Evolutionary conservation across 2,329 filamentous ascomycete species (phyloP).

Genomic region (Simplicillium sp.): DNA sequence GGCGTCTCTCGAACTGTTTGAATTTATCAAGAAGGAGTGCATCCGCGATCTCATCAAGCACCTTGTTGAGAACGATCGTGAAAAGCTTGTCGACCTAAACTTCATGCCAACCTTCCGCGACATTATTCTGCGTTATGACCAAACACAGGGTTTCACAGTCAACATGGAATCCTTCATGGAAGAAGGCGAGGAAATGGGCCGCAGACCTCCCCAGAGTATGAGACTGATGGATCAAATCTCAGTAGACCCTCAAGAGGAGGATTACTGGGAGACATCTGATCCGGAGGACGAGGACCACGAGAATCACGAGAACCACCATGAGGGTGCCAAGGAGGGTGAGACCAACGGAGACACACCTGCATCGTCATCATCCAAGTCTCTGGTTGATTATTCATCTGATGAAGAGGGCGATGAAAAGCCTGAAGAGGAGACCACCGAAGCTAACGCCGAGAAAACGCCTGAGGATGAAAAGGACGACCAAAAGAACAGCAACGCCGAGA

Average conservation of each 20-base stretch:
- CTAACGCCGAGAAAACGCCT: slow-evolving; percentile 14
- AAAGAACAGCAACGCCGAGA: slow-evolving; percentile 11
- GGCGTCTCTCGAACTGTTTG: slow-evolving; percentile 87
- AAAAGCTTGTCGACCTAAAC: slow-evolving; percentile 63
- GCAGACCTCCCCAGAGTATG: slow-evolving; percentile 30
- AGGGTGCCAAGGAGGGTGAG: slow-evolving; percentile 17
- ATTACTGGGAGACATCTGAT: slow-evolving; percentile 88
- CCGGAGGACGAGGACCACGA: slow-evolving; percentile 65
- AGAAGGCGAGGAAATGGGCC: slow-evolving; percentile 49
- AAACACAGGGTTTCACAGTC: slow-evolving; percentile 58
- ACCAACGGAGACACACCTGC: slow-evolving; percentile 42
- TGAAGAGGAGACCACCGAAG: slow-evolving; percentile 2
- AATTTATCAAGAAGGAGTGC: slow-evolving; percentile 75
- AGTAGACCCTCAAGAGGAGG: slow-evolving; percentile 76
- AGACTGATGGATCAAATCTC: slow-evolving; percentile 63
- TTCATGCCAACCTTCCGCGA: slow-evolving; percentile 80
- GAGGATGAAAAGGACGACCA: slow-evolving; percentile 7
- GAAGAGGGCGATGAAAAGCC: slow-evolving; percentile 53
- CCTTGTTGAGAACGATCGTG: slow-evolving; percentile 74
- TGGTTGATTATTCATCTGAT: slow-evolving; percentile 90
- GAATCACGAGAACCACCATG: slow-evolving; percentile 20
- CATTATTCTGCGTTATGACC: slow-evolving; percentile 69
- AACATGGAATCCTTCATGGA: slow-evolving; percentile 66
- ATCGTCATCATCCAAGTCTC: slow-evolving; percentile 54
- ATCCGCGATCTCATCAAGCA: slow-evolving; percentile 76